Conservation (phyloP, 2,329 filamentous ascomycete genomes). For the Pseudogymnoascus sp. region DNA sequence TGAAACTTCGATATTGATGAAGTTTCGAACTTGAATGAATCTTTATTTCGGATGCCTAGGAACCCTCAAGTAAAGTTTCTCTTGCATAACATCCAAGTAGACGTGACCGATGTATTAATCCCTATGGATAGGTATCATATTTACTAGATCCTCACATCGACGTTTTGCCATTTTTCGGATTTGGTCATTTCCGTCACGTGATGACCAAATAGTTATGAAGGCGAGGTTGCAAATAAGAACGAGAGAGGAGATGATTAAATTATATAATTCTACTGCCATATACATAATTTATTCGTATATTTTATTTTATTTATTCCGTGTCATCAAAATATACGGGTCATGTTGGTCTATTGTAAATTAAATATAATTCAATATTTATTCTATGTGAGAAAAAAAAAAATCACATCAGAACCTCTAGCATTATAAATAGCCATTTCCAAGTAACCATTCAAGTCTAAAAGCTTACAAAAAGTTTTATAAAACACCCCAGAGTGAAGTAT, state of each 20-base stretch:
- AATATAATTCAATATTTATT: no score
- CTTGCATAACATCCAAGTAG: no score
- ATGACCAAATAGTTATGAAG: neutral
- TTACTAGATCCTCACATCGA: neutral
- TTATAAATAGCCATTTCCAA: neutral
- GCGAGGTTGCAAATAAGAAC: no score
- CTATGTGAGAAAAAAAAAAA: no score
- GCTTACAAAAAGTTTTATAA: neutral
- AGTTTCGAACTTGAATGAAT: neutral
- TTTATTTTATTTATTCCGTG: no score
- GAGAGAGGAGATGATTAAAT: no score
- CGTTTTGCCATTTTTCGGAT: neutral
- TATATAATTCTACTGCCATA: no score
- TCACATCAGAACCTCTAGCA: neutral
- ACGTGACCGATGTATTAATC: neutral
- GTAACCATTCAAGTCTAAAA: neutral
- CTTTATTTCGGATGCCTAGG: neutral
- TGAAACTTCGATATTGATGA: neutral
- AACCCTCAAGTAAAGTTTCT: neutral
- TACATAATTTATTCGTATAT: no score
- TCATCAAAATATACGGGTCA: no score
- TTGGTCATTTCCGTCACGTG: neutral
- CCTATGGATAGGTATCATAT: neutral
- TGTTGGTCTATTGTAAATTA: no score
- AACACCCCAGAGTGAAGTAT: neutral